phyloP scores from a whole-genome alignment of 2,329 filamentous ascomycete species.

The Massarina eburnea region DNA sequence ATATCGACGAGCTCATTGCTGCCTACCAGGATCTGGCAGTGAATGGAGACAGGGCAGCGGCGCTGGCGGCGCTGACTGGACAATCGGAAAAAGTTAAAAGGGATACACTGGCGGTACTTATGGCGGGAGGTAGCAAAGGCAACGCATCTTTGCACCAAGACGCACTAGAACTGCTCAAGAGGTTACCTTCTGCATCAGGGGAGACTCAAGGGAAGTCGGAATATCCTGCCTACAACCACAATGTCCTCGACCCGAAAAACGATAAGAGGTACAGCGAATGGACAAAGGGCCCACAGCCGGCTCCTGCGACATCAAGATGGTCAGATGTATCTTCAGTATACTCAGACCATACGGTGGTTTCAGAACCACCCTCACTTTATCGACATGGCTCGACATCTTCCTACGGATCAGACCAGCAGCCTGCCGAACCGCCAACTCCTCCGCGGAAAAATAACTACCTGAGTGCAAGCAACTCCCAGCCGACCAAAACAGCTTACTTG shows the following conservation, averaged over 20 bases:
- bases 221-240: conserved; percentile 20
- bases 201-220: conserved; percentile 7
- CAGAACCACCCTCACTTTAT: conserved; percentile 23
- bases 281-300: conserved; percentile 1
- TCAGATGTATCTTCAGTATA: conserved; percentile 29
- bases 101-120: conserved; percentile 25
- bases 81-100: conserved; percentile 11
- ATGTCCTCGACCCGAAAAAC: conserved; percentile 14
- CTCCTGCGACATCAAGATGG: conserved; percentile 18
- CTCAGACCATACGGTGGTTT: conserved; percentile 20
- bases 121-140: conserved; percentile 12
- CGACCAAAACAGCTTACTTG: neutral
- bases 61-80: conserved; percentile 8
- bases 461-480: conserved; percentile 1
- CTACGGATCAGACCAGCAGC: conserved; percentile 15
- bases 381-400: conserved; percentile 30
- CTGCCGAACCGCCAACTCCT: conserved; percentile 2
- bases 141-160: conserved; percentile 12
- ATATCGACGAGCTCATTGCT: conserved; percentile 38
- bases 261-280: conserved; percentile 2
- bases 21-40: conserved; percentile 29
- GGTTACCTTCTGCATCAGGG: conserved; percentile 17
- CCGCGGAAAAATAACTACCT: neutral
- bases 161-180: conserved; percentile 13
- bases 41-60: conserved; percentile 10